Evolutionary conservation across 2,329 filamentous ascomycete species (phyloP).

Genomic region (Colletotrichum abscissum): DNA sequence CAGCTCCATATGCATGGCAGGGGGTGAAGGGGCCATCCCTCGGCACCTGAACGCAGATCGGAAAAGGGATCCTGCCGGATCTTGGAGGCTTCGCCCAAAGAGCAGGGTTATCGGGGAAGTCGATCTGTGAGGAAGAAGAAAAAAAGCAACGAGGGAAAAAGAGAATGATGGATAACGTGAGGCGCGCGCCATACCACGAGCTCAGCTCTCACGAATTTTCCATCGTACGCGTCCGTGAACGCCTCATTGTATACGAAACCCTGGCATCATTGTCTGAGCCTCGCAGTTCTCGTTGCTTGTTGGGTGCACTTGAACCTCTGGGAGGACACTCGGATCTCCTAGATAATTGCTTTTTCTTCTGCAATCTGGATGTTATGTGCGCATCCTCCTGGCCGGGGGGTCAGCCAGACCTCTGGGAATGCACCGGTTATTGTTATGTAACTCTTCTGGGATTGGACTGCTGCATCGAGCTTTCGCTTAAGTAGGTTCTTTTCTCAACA

Average conservation of each 20-base stretch:
- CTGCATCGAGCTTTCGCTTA: slow-evolving; percentile 2
- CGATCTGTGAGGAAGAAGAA: slow-evolving; percentile 26
- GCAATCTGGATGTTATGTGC: slow-evolving; percentile 15
- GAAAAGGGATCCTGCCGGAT: slow-evolving; percentile 3
- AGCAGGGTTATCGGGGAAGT: background rate
- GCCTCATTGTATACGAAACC: slow-evolving; percentile 11
- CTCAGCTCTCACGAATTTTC: background rate
- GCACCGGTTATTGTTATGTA: slow-evolving; percentile 8
- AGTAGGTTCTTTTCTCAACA: slow-evolving; percentile 34
- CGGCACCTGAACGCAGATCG: slow-evolving; percentile 5
- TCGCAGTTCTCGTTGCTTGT: slow-evolving; percentile 30
- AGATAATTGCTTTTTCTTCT: slow-evolving; percentile 29
- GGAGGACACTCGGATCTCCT: slow-evolving; percentile 27
- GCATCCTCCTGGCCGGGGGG: background rate
- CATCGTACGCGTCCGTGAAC: slow-evolving; percentile 4
- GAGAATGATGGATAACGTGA: background rate
- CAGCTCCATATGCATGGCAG: background rate
- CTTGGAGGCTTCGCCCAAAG: background rate
- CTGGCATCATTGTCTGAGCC: slow-evolving; percentile 26
- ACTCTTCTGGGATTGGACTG: background rate
- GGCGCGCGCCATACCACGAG: background rate
- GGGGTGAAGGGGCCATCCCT: background rate
- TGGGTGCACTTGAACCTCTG: background rate
- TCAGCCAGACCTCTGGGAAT: slow-evolving; percentile 17
- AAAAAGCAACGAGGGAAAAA: background rate